Evolutionary conservation across 306 rosid species (phyloP), one percentile per base, ranked within the genome.

Genomic region (Cicer judaicum): DNA sequence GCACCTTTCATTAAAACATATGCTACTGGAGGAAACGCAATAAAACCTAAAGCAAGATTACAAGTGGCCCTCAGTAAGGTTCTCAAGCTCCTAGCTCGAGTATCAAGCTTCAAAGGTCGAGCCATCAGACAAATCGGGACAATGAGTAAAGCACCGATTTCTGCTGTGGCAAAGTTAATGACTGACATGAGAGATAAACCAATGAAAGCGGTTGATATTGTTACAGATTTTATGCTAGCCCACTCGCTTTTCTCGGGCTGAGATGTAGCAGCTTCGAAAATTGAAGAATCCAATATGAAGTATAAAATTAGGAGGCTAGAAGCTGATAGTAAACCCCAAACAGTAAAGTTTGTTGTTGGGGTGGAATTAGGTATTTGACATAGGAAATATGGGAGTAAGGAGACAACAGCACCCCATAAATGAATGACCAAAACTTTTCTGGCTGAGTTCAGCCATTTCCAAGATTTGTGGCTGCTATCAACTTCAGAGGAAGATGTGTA

Each of bases 151-250:
- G 93, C 97, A 63, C 96, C 97, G 42, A 91, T 85, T 80, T 94
- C 96, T 29, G 97, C 98, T 49, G 97, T 85, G 36, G 98, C 93
- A 15, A 91, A 94, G 88, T 94, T 94, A 57, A 94, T 81, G 79
- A 94, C 89, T 2, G 97, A 94, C 96, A 90, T 90, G 81, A 94
- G 92, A 78, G 93, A 91, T 75, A 91, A 76, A 53, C 97, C 96
- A 16, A 85, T 88, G 77, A 91, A 94, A 74, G 89, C 70, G 12
- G 91, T 78, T 63, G 97, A 81, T 79, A 90, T 80, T 34, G 96
- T 92, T 80, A 92, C 89, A 16, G 98, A 89, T 85, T 94, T 94
- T 78, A 92, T 78, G 87, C 87, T 85, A 41, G 88, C 83, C 96
- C 98, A 92, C 75, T 86, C 91, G 53, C 66, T 65, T 80, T 63